phyloP scores from a whole-genome alignment of 1,284 basidiomycete genomes.

The Tremellales sp. region DNA sequence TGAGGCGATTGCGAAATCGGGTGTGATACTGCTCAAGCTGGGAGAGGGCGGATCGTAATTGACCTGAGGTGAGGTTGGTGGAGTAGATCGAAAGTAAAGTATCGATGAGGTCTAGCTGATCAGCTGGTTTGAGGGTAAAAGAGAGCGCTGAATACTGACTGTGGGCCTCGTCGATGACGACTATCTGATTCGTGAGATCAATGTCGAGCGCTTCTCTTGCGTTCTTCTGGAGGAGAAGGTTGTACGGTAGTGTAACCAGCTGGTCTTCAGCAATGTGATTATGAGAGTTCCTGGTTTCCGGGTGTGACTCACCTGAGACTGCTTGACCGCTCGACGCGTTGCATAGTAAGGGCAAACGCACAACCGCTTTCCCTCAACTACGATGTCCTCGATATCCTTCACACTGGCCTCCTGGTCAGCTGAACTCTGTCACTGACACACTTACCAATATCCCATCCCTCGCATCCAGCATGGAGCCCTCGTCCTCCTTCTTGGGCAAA shows the following conservation, averaged over 20 bases:
- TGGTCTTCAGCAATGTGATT: conserved; percentile 36
- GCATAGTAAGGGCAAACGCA: conserved; percentile 92
- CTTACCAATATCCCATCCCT: conserved; percentile 78
- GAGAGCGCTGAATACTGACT: conserved; percentile 57
- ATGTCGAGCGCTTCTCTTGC: conserved; percentile 85
- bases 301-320: conserved; percentile 70
- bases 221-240: conserved; percentile 77
- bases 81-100: conserved; percentile 84
- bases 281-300: background rate
- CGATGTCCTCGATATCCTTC: conserved; percentile 92
- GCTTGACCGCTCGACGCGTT: conserved; percentile 75
- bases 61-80: conserved; percentile 59
- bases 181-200: conserved; percentile 72
- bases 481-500: conserved; percentile 71
- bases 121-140: background rate
- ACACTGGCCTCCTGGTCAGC: conserved; percentile 63
- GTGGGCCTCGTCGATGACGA: conserved; percentile 95
- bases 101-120: conserved; percentile 70
- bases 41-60: conserved; percentile 62
- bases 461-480: conserved; percentile 71
- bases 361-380: conserved; percentile 61
- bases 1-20: conserved; percentile 72
- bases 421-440: background rate
- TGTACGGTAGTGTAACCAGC: conserved; percentile 90
- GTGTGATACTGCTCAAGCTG: conserved; percentile 76